Conservation (phyloP, 2,329 filamentous ascomycete genomes). For the Alternaria panax region DNA sequence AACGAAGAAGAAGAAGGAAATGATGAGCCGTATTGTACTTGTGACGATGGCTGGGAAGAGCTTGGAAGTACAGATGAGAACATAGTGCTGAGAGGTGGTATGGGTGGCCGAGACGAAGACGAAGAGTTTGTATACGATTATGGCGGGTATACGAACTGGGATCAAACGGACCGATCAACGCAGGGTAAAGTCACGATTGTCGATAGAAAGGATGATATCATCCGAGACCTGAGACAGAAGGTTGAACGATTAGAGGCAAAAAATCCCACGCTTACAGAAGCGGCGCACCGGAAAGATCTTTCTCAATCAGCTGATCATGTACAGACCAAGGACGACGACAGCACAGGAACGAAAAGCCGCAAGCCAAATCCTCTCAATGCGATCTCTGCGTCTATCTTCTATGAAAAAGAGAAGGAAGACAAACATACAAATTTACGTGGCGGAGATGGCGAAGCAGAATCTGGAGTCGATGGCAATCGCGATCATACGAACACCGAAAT, state of each 20-base stretch:
- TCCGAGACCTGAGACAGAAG: background rate
- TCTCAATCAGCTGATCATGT: background rate
- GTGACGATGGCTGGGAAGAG: background rate
- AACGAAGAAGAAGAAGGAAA: background rate
- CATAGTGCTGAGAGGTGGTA: background rate
- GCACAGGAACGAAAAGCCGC: background rate
- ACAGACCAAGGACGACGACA: background rate
- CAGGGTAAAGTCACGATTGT: background rate
- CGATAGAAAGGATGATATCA: background rate
- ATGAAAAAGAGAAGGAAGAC: background rate
- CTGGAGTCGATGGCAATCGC: background rate
- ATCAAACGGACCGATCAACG: background rate
- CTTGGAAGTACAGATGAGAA: background rate
- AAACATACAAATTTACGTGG: background rate
- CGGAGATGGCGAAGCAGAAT: background rate
- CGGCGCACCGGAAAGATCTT: background rate
- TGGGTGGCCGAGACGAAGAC: constrained; percentile 11
- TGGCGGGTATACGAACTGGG: constrained; percentile 9
- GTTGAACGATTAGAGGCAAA: background rate
- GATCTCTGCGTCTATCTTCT: background rate
- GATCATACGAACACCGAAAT: background rate
- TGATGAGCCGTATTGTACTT: background rate
- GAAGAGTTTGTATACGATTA: constrained; percentile 10
- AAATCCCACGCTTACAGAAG: background rate
- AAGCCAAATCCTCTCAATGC: background rate